Percentiles rank a stretch among this genome's conserved stretches.
These are phyloP conservation scores for Mycena rebaudengoi DNA, from an alignment of 768 basidiomycete genomes.

Conservation along the genomic window DNA sequence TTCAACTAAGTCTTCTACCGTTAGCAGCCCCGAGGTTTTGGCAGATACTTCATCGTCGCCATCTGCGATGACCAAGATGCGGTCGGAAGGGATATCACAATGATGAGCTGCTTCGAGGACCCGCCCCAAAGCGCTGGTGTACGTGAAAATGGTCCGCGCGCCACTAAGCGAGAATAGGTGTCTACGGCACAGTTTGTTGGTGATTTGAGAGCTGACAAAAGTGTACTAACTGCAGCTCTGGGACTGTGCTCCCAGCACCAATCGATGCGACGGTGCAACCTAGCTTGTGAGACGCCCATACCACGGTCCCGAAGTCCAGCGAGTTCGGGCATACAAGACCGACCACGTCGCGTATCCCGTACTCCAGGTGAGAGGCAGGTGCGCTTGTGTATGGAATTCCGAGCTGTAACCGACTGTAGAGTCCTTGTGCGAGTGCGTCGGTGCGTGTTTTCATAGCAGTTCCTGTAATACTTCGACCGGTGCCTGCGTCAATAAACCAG, in stretches of 20 bases:
- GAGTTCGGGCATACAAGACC: background rate
- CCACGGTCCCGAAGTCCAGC: background rate
- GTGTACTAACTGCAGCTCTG: background rate
- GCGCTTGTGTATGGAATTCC: background rate
- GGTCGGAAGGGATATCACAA: no score
- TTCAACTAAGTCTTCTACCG: background rate
- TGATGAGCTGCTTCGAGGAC: no score
- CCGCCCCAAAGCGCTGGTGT: no score
- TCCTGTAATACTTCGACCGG: background rate
- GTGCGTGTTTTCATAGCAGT: background rate
- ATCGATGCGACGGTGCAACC: background rate
- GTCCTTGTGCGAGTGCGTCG: background rate
- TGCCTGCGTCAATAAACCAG: background rate
- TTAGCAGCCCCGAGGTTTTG: no score
- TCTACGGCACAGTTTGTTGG: background rate
- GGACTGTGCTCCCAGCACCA: background rate
- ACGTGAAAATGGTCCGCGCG: background rate
- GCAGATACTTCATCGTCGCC: no score
- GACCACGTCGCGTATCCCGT: background rate
- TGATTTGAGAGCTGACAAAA: background rate
- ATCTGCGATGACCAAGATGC: no score
- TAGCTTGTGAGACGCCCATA: background rate
- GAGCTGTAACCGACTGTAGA: background rate
- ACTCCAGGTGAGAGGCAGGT: background rate
- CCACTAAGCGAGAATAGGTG: background rate